Evolutionary conservation across 164 flowering plant genomes (phyloP).

Genomic region (Annona cherimola): DNA sequence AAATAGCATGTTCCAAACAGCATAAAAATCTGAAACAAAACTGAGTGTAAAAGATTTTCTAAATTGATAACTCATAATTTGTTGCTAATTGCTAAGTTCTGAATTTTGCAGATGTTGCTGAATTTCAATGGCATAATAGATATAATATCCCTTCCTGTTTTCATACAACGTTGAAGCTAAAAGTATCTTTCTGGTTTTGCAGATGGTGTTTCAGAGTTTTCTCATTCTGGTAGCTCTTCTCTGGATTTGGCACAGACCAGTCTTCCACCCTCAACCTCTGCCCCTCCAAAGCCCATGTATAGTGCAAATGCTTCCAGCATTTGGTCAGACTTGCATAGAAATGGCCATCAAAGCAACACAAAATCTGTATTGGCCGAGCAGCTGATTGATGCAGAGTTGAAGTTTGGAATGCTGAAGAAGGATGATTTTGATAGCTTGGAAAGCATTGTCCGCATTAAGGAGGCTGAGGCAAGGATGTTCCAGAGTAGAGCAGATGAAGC

Average conservation of each 20-base stretch:
- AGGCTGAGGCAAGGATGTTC: slow-evolving; percentile 88
- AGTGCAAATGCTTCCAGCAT: slow-evolving; percentile 29
- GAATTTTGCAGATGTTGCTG: not conserved
- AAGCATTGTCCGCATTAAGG: slow-evolving; percentile 72
- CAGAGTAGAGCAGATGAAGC: slow-evolving; percentile 90
- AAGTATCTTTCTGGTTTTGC: not conserved
- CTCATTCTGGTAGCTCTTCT: slow-evolving; percentile 30
- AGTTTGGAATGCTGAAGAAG: slow-evolving; percentile 32
- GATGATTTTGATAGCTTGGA: slow-evolving; percentile 75
- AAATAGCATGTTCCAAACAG: not conserved
- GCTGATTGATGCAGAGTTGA: slow-evolving; percentile 36
- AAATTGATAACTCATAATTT: too few relatives aligned
- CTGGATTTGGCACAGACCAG: slow-evolving; percentile 39
- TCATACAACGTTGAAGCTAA: not conserved
- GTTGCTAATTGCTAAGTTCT: not conserved
- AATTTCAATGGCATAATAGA: not conserved
- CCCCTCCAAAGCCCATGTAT: slow-evolving; percentile 33
- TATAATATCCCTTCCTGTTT: not conserved
- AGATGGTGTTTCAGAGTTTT: slow-evolving; percentile 38
- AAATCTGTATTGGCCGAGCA: slow-evolving; percentile 31
- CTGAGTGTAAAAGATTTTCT: not conserved
- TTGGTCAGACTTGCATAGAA: slow-evolving; percentile 23
- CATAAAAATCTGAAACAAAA: not conserved
- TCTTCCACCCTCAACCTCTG: slow-evolving; percentile 28
- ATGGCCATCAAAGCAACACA: slow-evolving; percentile 24